Base-by-base conservation (phyloP, 768 basidiomycete genomes). In the Panaeolus cyanescens region DNA sequence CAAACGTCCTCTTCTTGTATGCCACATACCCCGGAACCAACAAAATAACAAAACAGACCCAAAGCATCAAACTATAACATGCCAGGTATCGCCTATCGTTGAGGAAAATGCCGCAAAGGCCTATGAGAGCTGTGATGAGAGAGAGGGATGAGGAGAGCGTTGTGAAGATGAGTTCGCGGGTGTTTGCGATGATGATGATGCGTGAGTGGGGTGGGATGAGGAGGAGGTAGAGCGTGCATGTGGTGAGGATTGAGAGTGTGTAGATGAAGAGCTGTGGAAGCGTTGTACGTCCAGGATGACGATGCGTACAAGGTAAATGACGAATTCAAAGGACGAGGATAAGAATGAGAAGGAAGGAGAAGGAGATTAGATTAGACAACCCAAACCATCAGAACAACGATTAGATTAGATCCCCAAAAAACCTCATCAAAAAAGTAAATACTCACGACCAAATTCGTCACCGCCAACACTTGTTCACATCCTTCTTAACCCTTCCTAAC, bases 1-100 rank as follows among this genome's bases (percentile, higher is more conserved):
- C 81, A 70, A 79, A 80, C 4, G 72, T 64, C 57, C 81, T 80
- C 12, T 81, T 79, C 70, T 87, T 88, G 82, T 91, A 95, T 32
- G 88, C 86, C 65, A 91, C 72, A 72, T 94, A 93, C 0, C 92
- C 92, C 0, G 92, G 92, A 0, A 85, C 75, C 67, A 91, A 82
- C 68, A 93, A 80, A 59, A 92, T 74, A 4, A 79, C 86, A 70
- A 93, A 89, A 62, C 81, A 82, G 70, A 89, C 71, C 92, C 91
- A 94, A 58, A 89, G 83, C 54, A 89, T 69, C 73, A 91, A 86
- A 65, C 89, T 80, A 78, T 92, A 93, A 50, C 86, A 70, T 28
- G 91, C 89, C 58, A 93, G 86, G 82, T 93, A 92, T 55, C 84
- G 77, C 56, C 92, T 90, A 71, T 92, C 91, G 82, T 95, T 93